A percentile compares a stretch with the other conserved stretches of the same genome.
Evolutionary conservation across 129 eudicot species (phyloP).

Genomic region (Gnaphalium uliginosum): DNA sequence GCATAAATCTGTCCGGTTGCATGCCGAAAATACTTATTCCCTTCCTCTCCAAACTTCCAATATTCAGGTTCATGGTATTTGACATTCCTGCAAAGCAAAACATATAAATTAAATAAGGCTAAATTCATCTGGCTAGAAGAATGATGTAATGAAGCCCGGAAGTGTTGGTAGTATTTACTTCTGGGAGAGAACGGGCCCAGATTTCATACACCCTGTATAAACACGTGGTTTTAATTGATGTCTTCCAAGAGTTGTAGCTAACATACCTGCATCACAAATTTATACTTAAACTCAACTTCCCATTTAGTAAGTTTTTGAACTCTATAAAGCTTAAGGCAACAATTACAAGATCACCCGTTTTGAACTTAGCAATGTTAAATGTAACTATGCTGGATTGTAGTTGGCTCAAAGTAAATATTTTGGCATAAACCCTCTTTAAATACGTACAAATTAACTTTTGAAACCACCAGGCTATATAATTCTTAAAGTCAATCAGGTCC

Average conservation of each 20-base stretch:
- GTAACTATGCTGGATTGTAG: not conserved
- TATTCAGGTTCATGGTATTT: constrained; percentile 86
- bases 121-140: constrained; percentile 13
- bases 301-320: not conserved
- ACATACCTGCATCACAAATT: constrained; percentile 42
- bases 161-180: constrained; percentile 45
- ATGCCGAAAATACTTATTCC: constrained; percentile 79
- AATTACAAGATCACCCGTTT: not conserved
- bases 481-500: not conserved
- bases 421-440: not conserved
- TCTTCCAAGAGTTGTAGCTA: constrained; percentile 76
- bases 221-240: constrained; percentile 71
- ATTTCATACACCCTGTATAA: constrained; percentile 84
- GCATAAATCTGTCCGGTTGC: constrained; percentile 95
- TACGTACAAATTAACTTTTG: not conserved
- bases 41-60: constrained; percentile 93
- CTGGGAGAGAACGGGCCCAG: constrained; percentile 84
- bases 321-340: not conserved
- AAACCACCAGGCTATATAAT: not conserved
- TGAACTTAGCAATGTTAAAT: not conserved
- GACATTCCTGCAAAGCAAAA: constrained; percentile 45
- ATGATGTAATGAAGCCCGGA: not conserved
- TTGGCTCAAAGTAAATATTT: not conserved
- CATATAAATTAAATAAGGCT: not conserved
- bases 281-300: not conserved